Base-by-base conservation (phyloP, 139 green algal species). In the Chlorella vulgaris region DNA sequence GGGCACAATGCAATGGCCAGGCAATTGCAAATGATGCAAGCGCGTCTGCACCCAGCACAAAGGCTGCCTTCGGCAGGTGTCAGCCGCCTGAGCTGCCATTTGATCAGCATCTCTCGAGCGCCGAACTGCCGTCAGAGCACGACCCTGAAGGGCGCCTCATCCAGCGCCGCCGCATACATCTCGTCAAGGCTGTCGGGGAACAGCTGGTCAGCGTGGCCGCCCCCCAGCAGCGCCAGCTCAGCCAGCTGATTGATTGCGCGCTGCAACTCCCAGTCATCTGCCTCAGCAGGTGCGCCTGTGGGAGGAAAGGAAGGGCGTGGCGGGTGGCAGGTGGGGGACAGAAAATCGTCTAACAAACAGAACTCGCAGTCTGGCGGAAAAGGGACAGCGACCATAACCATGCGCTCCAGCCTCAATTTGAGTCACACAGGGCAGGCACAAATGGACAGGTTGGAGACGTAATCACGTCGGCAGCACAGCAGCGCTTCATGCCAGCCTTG, bases 221-320 rank as follows among this genome's bases (percentile, higher is more conserved):
- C 74, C 3, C 92, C 92, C 50, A 95, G 88, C 80, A 93, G 80
- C 13, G 92, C 92, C 75, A 91, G 78, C 85, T 94, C 85, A 26
- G 86, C 87, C 39, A 92, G 78, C 58, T 88, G 84, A 24, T 66
- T 36, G 6, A 93, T 83, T 7, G 86, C 83, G 0, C 40, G 8
- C 19, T 78, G 76, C 67, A 93, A 67, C 13, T 87, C 81, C 2
- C 24, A 65, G 2, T 85, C 84, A 1, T 40, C 74, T 8, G 61
- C 50, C 53, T 85, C 78, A 18, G 51, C 70, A 3, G 36, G 63
- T 36, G 62, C 71, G 13, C 51, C 62, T 58, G 50, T n/a, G 24
- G 36, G 22, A 4, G 4, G 28, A 39, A 53, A 8, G 69, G 62
- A 24, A 55, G 24, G 38, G n/a, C 63, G 21, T 28, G n/a, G n/a